Conservation (phyloP, 1,284 basidiomycete genomes). For the Ceratobasidium sp. region DNA sequence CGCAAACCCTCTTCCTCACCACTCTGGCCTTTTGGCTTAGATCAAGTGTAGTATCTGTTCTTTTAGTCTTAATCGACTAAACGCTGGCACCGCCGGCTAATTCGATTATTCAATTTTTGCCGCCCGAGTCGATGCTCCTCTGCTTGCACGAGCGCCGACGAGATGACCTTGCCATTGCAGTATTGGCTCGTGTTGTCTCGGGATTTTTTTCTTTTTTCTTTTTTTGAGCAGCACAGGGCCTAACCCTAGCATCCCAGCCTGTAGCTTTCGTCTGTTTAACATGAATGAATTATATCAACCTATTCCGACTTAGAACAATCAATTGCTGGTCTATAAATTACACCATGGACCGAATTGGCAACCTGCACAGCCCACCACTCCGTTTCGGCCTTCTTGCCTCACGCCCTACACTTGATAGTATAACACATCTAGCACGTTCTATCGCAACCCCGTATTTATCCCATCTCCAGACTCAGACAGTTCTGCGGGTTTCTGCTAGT, state of each 20-base stretch:
- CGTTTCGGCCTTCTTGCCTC: background rate
- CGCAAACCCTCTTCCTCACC: slow-evolving; percentile 61
- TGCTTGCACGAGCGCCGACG: slow-evolving; percentile 47
- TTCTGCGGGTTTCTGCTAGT: background rate
- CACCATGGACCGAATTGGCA: background rate
- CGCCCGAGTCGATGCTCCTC: slow-evolving; percentile 42
- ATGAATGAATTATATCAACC: background rate
- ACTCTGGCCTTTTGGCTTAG: slow-evolving; percentile 96
- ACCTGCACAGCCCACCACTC: slow-evolving; percentile 8
- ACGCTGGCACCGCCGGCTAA: slow-evolving; percentile 30
- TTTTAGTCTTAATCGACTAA: slow-evolving; percentile 59
- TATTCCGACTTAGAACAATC: background rate
- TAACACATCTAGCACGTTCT: slow-evolving; percentile 5
- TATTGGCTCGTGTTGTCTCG: slow-evolving; percentile 48
- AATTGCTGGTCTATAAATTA: background rate
- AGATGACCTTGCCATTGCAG: slow-evolving; percentile 50
- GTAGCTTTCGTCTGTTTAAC: background rate
- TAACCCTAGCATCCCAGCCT: slow-evolving; percentile 31
- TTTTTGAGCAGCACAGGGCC: slow-evolving; percentile 13
- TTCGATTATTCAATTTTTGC: slow-evolving; percentile 45
- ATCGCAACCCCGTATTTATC: background rate
- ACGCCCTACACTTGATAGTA: background rate
- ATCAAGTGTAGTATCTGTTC: slow-evolving; percentile 97
- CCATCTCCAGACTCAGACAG: background rate
- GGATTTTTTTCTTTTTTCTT: slow-evolving; percentile 32